Percentiles rank a stretch among this genome's conserved stretches.
phyloP scores from a whole-genome alignment of 768 basidiomycete genomes.

The Butyriboletus loyo region DNA sequence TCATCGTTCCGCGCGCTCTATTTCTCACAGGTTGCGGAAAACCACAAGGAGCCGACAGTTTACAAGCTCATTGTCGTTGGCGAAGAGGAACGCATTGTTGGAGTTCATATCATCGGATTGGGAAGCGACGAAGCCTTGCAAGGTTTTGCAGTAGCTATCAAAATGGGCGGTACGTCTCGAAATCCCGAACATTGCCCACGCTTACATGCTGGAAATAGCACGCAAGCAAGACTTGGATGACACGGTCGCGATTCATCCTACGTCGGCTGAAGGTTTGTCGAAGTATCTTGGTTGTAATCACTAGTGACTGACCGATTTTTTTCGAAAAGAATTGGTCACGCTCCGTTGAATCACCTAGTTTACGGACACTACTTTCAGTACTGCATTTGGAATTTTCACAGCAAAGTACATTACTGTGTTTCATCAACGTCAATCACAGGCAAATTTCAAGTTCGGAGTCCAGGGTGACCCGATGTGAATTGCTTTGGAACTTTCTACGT shows the following conservation, averaged over 20 bases:
- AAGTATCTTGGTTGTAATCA: not conserved
- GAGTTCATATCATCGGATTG: slow-evolving; percentile 86
- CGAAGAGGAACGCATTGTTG: slow-evolving; percentile 93
- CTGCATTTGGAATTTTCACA: not conserved
- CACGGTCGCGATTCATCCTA: slow-evolving; percentile 91
- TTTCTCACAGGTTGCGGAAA: slow-evolving; percentile 86
- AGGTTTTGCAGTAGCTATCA: slow-evolving; percentile 95
- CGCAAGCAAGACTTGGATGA: slow-evolving; percentile 81
- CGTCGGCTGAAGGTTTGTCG: slow-evolving; percentile 71
- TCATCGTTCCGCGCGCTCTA: slow-evolving; percentile 81
- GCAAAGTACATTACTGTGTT: not conserved
- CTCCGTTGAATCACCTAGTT: slow-evolving; percentile 36
- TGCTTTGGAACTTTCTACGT: not conserved
- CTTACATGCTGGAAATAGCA: slow-evolving; percentile 37
- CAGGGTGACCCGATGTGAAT: no score
- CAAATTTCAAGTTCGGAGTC: not conserved
- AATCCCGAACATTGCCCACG: not conserved
- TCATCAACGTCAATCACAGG: not conserved
- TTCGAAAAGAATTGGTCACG: slow-evolving; percentile 51
- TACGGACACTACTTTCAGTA: not conserved
- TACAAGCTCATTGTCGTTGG: slow-evolving; percentile 90
- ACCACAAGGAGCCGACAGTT: slow-evolving; percentile 92
- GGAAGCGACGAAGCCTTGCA: slow-evolving; percentile 95
- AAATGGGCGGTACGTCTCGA: slow-evolving; percentile 71
- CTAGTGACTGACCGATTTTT: slow-evolving; percentile 13